Conservation (phyloP, 2,329 filamentous ascomycete species). For the Hymenotorrendiella dingleyae region DNA sequence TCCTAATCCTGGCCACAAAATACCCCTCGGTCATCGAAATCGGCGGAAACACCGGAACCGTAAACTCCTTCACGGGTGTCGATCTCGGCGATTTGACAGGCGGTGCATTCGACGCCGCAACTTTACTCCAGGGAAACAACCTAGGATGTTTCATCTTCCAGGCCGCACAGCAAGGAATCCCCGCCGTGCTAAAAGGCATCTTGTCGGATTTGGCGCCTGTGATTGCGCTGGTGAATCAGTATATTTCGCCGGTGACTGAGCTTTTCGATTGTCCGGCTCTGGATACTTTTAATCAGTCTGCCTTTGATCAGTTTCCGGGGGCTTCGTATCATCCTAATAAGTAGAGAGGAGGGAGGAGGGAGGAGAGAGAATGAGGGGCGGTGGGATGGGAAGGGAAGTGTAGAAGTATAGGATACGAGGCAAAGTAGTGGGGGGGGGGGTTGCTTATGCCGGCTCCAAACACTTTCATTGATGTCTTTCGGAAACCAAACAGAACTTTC, state of each 20-base stretch:
- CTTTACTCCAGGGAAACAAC: slow-evolving; percentile 43
- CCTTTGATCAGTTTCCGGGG: slow-evolving; percentile 13
- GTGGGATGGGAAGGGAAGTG: no score
- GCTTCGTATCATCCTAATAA: slow-evolving; percentile 6
- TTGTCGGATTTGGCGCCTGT: slow-evolving; percentile 1
- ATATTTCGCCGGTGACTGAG: slow-evolving; percentile 1
- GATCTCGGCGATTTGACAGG: slow-evolving; percentile 36
- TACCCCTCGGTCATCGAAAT: slow-evolving; percentile 30
- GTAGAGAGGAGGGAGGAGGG: no score
- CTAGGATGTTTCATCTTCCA: slow-evolving; percentile 34
- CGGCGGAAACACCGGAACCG: slow-evolving; percentile 46
- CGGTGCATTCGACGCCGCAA: slow-evolving; percentile 36
- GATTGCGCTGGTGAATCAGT: slow-evolving; percentile 3
- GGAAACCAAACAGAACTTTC: no score
- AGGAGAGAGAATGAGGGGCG: no score
- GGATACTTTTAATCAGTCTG: slow-evolving; percentile 7
- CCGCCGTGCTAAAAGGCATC: not conserved
- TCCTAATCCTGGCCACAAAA: slow-evolving; percentile 33
- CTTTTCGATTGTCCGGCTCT: slow-evolving; percentile 10
- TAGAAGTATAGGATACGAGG: no score
- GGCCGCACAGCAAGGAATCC: slow-evolving; percentile 5
- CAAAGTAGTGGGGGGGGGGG: no score
- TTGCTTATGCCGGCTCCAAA: no score
- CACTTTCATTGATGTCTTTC: no score
- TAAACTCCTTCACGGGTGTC: slow-evolving; percentile 47